These are phyloP conservation scores for Phyllosticta capitalensis DNA, from an alignment of 2,329 filamentous ascomycete genomes.

Conservation along the genomic window DNA sequence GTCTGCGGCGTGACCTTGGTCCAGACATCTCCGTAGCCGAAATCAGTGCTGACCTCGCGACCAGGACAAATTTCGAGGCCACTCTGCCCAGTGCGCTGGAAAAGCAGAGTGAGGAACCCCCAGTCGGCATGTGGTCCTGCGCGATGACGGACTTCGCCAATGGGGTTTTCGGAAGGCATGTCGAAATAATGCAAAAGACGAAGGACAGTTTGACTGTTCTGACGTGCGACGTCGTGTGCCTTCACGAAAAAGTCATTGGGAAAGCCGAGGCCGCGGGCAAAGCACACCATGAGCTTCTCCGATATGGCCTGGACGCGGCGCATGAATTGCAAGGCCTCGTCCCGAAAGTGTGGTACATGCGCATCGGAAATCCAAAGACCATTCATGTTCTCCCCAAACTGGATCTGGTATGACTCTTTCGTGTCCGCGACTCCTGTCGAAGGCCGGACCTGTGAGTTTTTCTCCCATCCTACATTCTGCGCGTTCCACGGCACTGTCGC, in stretches of 20 bases:
- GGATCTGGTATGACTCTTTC: constrained; percentile 55
- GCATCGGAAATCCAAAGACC: constrained; percentile 44
- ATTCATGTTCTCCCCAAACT: constrained; percentile 48
- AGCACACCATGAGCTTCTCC: constrained; percentile 49
- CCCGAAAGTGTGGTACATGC: constrained; percentile 41
- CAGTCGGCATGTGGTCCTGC: constrained; percentile 43
- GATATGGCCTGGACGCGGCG: constrained; percentile 42
- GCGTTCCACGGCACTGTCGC: constrained; percentile 44
- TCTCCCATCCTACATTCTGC: constrained; percentile 53
- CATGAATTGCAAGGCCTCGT: constrained; percentile 44
- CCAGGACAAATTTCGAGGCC: constrained; percentile 58
- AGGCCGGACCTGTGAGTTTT: constrained; percentile 48
- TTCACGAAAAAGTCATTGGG: constrained; percentile 47
- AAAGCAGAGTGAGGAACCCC: constrained; percentile 53
- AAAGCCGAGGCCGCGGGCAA: constrained; percentile 49
- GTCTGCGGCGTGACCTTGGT: constrained; percentile 49
- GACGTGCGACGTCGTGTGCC: constrained; percentile 41
- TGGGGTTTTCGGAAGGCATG: too few relatives aligned
- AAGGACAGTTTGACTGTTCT: constrained; percentile 47
- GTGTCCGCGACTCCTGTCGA: constrained; percentile 50
- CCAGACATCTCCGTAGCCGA: constrained; percentile 52
- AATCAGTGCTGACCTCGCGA: constrained; percentile 49
- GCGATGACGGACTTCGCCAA: constrained; percentile 41
- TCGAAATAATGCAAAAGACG: constrained; percentile 48
- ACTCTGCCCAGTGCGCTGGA: constrained; percentile 51